Evolutionary conservation across 768 basidiomycete species (phyloP), one percentile per base, ranked within the genome.

Genomic region (Cystofilobasidium capitatum): DNA sequence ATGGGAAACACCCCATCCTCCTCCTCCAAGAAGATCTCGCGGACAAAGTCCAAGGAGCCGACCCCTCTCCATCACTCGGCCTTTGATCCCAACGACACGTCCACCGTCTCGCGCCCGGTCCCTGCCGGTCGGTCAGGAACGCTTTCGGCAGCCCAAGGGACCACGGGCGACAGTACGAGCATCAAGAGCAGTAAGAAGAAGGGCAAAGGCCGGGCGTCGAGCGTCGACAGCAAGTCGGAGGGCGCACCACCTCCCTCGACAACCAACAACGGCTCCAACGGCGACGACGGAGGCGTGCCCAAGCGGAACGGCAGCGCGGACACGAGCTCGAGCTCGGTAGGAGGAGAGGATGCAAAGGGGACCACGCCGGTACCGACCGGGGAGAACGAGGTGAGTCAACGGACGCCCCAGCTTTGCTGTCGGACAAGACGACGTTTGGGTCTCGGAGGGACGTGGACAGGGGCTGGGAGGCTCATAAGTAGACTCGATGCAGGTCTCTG

Each of bases 11-110:
- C 57, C 14, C 63, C 62, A 10, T 63, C 58, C 7, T 59, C 59
- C 16, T 61, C 59, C 3, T 68, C 68, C 24, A 69, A 69, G 35
- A 69, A 69, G 47, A 69, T 69, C 42, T 63, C 61, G 36, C 55
- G 63, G 47, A 69, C 68, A 12, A 64, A 65, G 36, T 59, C 62
- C 35, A 69, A 69, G 36, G 61, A 63, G 45, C 61, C 61, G 17
- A 57, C 24, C 24, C 68, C 68, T 33, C 59, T 69, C n/a, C 44
- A 42, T 29, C 68, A 69, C 36, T 61, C 59, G 12, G 39, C 59
- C 35, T 61, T n/a, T 17, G 62, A 68, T 42, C 60, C 60, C 9
- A 45, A 64, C 61, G 66, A 68, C 33, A 40, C 42, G 1, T 59
- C 68, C 24, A 63, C 61, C 7, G 68, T 63, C 13, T 40, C 63